Conservation (phyloP, 805 yeast species). For the Wickerhamomyces chambardii region DNA sequence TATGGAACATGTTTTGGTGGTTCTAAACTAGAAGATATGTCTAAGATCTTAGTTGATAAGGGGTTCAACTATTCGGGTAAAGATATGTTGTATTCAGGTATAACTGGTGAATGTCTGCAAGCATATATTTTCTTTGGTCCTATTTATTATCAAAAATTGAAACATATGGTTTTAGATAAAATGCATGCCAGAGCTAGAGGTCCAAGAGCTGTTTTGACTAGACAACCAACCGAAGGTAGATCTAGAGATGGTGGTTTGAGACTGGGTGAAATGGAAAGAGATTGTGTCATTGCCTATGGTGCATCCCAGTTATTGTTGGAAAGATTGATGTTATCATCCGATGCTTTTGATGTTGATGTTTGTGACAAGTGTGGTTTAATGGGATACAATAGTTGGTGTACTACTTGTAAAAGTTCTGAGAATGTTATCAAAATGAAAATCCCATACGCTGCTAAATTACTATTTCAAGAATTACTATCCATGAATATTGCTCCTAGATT, state of each 20-base stretch:
- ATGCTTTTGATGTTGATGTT: slow-evolving; percentile 95
- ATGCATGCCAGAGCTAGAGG: slow-evolving; percentile 99
- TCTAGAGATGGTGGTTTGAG: slow-evolving; percentile 98
- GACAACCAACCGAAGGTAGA: slow-evolving; percentile 99
- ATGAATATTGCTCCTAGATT: slow-evolving; percentile 98
- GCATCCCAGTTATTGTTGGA: slow-evolving; percentile 92
- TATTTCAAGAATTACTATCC: slow-evolving; percentile 95
- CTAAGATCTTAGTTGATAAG: slow-evolving; percentile 76
- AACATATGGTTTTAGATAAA: slow-evolving; percentile 98
- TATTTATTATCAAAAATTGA: slow-evolving; percentile 93
- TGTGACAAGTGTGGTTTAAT: slow-evolving; percentile 92
- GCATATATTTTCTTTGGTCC: slow-evolving; percentile 99
- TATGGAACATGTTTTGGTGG: slow-evolving; percentile 99
- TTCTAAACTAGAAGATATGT: slow-evolving; percentile 93
- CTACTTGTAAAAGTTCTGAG: slow-evolving; percentile 89
- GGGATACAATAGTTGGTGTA: slow-evolving; percentile 98
- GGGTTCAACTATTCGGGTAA: slow-evolving; percentile 95
- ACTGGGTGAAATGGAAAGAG: slow-evolving; percentile 99
- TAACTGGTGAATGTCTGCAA: slow-evolving; percentile 94
- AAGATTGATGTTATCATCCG: slow-evolving; percentile 93
- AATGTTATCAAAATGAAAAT: slow-evolving; percentile 86
- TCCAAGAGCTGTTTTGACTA: slow-evolving; percentile 93
- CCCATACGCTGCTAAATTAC: slow-evolving; percentile 96
- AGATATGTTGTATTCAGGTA: slow-evolving; percentile 95
- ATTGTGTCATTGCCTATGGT: slow-evolving; percentile 98